Base-by-base conservation (phyloP, 2,329 filamentous ascomycete species). In the Knoxdaviesia capensis region DNA sequence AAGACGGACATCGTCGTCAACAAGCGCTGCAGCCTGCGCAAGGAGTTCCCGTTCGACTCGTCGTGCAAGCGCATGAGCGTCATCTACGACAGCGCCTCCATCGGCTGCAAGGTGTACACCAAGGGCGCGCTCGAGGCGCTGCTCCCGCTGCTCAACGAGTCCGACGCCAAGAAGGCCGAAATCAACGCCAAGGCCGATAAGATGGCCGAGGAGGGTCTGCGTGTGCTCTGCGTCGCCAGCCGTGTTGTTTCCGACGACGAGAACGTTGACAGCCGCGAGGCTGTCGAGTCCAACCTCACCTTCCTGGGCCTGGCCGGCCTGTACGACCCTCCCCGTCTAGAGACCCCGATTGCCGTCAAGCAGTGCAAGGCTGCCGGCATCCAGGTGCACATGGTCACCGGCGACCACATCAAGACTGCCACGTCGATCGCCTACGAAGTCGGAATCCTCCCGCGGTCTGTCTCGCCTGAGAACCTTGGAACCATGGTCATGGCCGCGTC, bases 31-130 rank as follows among this genome's bases (percentile, higher is more conserved):
- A 56, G 58, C 35, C 58, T 77, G 38, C 74, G 73, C 55, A 70
- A 69, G 51, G 81, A 86, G 51, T 82, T 81, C 46, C 79, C 80
- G n/a, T 87, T 86, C 52, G 80, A 86, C 56, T 82, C 77, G 43
- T 69, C 69, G 50, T 74, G 84, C 54, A 86, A 86, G 66, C 75
- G 77, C 51, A 86, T 86, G 80, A 81, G 77, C 6, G 79, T 85
- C 43, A 68, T 85, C 38, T 84, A 81, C 57, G 64, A 71, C 39
- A 55, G 50, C 37, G 54, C 53, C 2, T 57, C 58, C 29, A 52
- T 54, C 7, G 52, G 54, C 7, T 53, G 53, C 39, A 56, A 60
- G 8, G 63, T 72, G 11, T 74, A 70, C 47, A 67, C 68, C 51
- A 76, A 75, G 51, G 71, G 71, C 36, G 71, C 71, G 1, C 60